Conservation (phyloP, 164 flowering plant species). For the Vitis vinifera region DNA sequence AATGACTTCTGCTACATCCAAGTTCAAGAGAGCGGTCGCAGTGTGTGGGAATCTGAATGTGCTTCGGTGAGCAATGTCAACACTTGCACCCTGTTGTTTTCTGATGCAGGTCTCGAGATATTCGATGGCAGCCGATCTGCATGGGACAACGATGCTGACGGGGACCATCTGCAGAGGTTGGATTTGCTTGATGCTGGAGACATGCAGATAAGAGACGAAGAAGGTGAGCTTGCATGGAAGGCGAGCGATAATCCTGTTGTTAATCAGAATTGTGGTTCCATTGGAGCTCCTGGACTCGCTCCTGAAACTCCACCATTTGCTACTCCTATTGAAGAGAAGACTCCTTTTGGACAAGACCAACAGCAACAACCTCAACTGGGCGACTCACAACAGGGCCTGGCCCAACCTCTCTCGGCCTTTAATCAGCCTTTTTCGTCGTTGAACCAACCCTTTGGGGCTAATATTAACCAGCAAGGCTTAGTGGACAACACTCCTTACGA, state of each 20-base stretch:
- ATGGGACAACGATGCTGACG: constrained; percentile 40
- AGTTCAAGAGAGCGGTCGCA: constrained; percentile 26
- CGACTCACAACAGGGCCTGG: constrained; percentile 9
- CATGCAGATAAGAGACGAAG: constrained; percentile 37
- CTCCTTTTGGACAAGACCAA: constrained; percentile 28
- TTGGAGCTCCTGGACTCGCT: constrained; percentile 32
- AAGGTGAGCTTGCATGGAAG: constrained; percentile 37
- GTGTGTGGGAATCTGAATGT: constrained; percentile 49
- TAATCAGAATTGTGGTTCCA: constrained; percentile 40
- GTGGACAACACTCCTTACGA: constrained; percentile 39
- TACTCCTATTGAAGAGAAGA: constrained; percentile 16
- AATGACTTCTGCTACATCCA: constrained; percentile 46
- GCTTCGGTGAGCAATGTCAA: constrained; percentile 34
- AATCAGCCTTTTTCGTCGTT: constrained; percentile 9
- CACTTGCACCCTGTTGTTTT: constrained; percentile 33
- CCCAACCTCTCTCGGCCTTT: constrained; percentile 7
- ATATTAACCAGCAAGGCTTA: constrained; percentile 23
- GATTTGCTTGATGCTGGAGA: constrained; percentile 42
- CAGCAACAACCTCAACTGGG: constrained; percentile 8
- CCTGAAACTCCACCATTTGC: constrained; percentile 39
- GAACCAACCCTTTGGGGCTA: constrained; percentile 28
- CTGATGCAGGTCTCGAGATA: constrained; percentile 45
- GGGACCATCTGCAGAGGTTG: constrained; percentile 29
- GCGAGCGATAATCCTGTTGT: constrained; percentile 32
- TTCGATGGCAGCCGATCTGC: constrained; percentile 39